Conservation (phyloP, 2,329 filamentous ascomycete species). For the Colletotrichum acutatum region DNA sequence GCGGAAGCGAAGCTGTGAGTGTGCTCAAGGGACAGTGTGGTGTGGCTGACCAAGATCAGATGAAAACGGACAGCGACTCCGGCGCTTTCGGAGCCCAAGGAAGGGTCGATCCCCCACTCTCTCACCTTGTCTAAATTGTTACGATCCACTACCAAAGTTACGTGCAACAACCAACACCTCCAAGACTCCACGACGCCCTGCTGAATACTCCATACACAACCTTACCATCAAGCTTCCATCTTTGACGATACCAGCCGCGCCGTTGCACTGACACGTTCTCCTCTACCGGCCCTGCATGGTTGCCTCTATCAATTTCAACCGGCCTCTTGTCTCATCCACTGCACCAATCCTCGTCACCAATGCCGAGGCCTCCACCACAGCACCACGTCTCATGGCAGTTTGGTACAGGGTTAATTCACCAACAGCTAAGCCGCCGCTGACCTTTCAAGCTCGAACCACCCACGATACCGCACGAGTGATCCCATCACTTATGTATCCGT, state of each 20-base stretch:
- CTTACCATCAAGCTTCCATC: background rate
- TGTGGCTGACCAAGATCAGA: conserved; percentile 26
- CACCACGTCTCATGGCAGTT: background rate
- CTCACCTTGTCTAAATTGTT: background rate
- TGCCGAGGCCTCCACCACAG: conserved; percentile 9
- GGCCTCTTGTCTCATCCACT: background rate
- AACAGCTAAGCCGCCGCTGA: background rate
- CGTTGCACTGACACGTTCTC: background rate
- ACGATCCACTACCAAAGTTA: conserved; percentile 17
- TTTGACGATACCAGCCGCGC: conserved; percentile 2
- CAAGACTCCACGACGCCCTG: background rate
- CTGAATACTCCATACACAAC: background rate
- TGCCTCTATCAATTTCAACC: background rate
- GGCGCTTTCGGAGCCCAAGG: background rate
- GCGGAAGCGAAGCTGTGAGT: background rate
- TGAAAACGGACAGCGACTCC: conserved; percentile 16
- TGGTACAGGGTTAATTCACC: background rate
- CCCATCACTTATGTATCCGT: conserved; percentile 5
- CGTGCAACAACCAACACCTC: conserved; percentile 30
- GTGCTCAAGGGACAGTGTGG: background rate
- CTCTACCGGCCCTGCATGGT: background rate
- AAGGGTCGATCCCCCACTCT: conserved; percentile 6
- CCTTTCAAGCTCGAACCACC: background rate
- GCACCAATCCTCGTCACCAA: background rate
- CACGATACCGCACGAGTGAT: background rate